phyloP scores from a whole-genome alignment of 371 early-diverging fungal species.

The Fennellomyces sp. region DNA sequence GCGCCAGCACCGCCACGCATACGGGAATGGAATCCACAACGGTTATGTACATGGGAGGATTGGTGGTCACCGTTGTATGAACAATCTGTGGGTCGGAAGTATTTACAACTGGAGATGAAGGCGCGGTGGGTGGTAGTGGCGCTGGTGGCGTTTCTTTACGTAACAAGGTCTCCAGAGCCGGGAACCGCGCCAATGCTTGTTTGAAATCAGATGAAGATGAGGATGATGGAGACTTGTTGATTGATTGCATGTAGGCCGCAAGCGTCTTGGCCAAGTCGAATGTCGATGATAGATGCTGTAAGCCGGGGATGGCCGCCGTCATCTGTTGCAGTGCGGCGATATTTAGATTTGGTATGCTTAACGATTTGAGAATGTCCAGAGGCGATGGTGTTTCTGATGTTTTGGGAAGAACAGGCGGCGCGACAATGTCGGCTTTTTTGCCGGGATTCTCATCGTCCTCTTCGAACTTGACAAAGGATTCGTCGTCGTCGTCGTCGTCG shows the following conservation, averaged over 20 bases:
- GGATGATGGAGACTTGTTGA: constrained; percentile 13
- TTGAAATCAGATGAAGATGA: constrained; percentile 35
- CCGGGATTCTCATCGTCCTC: constrained; percentile 40
- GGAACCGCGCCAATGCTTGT: constrained; percentile 40
- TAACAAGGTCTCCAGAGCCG: constrained; percentile 41
- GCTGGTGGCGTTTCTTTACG: constrained; percentile 30
- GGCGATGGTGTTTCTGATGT: constrained; percentile 6
- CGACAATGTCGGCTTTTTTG: constrained; percentile 1
- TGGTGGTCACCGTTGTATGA: constrained; percentile 21
- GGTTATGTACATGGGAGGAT: constrained; percentile 73
- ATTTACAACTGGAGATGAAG: constrained; percentile 2
- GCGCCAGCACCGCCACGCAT: constrained; percentile 69
- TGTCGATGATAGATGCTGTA: constrained; percentile 36
- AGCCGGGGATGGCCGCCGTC: constrained; percentile 37
- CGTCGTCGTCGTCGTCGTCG: constrained; percentile 26
- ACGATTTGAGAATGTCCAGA: constrained; percentile 31
- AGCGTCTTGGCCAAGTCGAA: constrained; percentile 42
- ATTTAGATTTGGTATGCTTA: constrained; percentile 42
- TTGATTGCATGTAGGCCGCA: constrained; percentile 41
- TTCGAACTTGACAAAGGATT: constrained; percentile 52
- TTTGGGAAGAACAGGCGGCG: background rate
- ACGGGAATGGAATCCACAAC: constrained; percentile 75
- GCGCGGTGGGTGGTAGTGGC: background rate
- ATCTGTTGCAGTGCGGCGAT: constrained; percentile 47
- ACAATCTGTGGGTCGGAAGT: constrained; percentile 16